phyloP scores from a whole-genome alignment of 495 filamentous ascomycete species.

The Aspergillus kassunensis region DNA sequence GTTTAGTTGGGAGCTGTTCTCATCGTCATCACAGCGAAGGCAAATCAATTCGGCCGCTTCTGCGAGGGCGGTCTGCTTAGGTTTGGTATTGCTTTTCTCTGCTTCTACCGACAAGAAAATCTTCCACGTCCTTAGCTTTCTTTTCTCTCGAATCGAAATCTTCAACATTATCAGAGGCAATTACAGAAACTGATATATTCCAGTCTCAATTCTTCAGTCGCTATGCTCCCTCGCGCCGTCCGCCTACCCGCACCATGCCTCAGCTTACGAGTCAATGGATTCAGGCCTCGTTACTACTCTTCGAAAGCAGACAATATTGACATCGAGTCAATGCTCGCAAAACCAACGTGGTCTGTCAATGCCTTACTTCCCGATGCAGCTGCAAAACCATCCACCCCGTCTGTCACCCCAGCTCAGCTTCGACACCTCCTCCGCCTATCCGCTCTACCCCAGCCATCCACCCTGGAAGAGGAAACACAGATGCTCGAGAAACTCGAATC shows the following conservation, averaged over 20 bases:
- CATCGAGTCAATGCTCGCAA: conserved; percentile 57
- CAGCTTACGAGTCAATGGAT: not conserved
- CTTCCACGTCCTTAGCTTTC: too few relatives aligned
- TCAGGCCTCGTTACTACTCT: conserved; percentile 19
- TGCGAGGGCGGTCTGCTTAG: not conserved
- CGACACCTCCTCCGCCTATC: conserved; percentile 87
- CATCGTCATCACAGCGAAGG: conserved; percentile 11
- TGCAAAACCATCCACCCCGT: conserved; percentile 24
- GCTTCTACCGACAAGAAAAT: too few relatives aligned
- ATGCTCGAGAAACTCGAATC: conserved; percentile 73
- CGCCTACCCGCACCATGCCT: conserved; percentile 16
- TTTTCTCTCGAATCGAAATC: too few relatives aligned
- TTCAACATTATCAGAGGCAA: too few relatives aligned
- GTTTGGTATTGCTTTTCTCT: not conserved
- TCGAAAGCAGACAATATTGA: conserved; percentile 27
- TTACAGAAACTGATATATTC: too few relatives aligned
- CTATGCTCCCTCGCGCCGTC: conserved; percentile 19
- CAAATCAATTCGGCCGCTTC: not conserved
- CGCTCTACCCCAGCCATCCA: conserved; percentile 70
- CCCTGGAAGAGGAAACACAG: conserved; percentile 49
- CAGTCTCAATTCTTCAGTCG: too few relatives aligned
- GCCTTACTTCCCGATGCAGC: conserved; percentile 60
- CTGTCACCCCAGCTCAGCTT: conserved; percentile 54
- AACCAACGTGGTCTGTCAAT: conserved; percentile 81
- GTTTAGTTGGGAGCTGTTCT: not conserved